These are phyloP conservation scores for Entomortierella chlamydospora DNA, from an alignment of 192 early-diverging fungal species.

Conservation along the genomic window DNA sequence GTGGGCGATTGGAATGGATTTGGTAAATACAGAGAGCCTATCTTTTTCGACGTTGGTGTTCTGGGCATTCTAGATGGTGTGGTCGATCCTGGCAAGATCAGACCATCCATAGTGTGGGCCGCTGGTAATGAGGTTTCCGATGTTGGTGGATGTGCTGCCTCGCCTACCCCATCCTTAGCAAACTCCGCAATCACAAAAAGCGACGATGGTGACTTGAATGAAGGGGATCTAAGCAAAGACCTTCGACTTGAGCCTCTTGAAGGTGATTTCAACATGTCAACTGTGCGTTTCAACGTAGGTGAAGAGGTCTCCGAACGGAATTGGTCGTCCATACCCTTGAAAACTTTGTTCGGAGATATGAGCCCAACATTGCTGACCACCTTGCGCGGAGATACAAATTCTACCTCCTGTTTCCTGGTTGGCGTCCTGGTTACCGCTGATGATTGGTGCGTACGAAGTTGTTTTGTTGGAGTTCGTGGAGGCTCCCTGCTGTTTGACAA, in stretches of 20 bases:
- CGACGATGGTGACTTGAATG: slow-evolving; percentile 10
- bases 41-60: slow-evolving; percentile 23
- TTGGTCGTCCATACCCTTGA: slow-evolving; percentile 7
- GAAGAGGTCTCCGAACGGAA: slow-evolving; percentile 1
- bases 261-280: slow-evolving; percentile 8
- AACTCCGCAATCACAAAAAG: slow-evolving; percentile 22
- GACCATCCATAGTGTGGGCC: background rate
- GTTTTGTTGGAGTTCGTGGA: slow-evolving; percentile 12
- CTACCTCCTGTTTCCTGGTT: slow-evolving; percentile 26
- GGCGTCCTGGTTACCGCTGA: slow-evolving; percentile 13
- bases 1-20: slow-evolving; percentile 18
- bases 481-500: background rate
- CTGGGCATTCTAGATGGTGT: background rate
- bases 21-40: background rate
- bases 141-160: background rate
- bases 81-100: background rate
- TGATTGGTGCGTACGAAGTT: slow-evolving; percentile 8
- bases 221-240: slow-evolving; percentile 7
- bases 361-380: slow-evolving; percentile 23
- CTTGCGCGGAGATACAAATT: slow-evolving; percentile 39
- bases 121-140: background rate
- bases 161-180: background rate
- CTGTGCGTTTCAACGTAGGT: background rate
- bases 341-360: slow-evolving; percentile 32
- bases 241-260: slow-evolving; percentile 9